Percentiles rank a stretch among this genome's conserved stretches.
Evolutionary conservation across 805 yeast species (phyloP).

Genomic region (Metschnikowia peoriensis): DNA sequence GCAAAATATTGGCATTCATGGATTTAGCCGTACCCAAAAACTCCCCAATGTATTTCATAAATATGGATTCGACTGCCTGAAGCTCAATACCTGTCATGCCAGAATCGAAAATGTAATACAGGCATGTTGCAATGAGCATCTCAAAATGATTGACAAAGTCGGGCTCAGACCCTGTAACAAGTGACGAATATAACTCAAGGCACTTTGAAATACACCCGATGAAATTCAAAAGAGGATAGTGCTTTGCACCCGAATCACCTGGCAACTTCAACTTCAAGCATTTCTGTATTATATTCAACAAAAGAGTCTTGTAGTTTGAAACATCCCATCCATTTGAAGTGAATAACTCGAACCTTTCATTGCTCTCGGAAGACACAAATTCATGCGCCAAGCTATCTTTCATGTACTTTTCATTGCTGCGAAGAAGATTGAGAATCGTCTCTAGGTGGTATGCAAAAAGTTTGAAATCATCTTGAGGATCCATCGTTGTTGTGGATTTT

Average conservation of each 20-base stretch:
- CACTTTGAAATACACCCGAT: constrained; percentile 34
- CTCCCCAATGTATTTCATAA: constrained; percentile 27
- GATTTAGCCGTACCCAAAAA: constrained; percentile 32
- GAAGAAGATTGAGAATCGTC: constrained; percentile 51
- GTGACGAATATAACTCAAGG: constrained; percentile 39
- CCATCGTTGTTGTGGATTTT: constrained; percentile 23
- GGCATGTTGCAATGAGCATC: constrained; percentile 36
- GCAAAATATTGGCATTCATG: constrained; percentile 25
- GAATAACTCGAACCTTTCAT: constrained; percentile 40
- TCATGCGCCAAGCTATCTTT: constrained; percentile 55
- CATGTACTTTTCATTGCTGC: constrained; percentile 41
- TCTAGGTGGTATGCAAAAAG: constrained; percentile 61
- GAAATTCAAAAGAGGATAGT: constrained; percentile 17
- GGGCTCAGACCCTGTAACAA: constrained; percentile 58
- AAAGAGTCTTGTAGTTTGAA: constrained; percentile 62
- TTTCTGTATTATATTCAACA: constrained; percentile 45
- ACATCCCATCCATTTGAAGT: constrained; percentile 45
- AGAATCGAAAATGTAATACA: constrained; percentile 20
- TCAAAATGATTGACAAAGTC: constrained; percentile 48
- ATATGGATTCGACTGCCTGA: constrained; percentile 30
- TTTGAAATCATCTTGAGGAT: constrained; percentile 56
- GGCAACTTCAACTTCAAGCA: constrained; percentile 38
- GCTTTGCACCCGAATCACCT: constrained; percentile 21
- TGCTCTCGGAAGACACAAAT: constrained; percentile 53
- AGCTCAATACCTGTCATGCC: constrained; percentile 16